Conservation (phyloP, 2,329 filamentous ascomycete genomes). For the Botrytis galanthina region DNA sequence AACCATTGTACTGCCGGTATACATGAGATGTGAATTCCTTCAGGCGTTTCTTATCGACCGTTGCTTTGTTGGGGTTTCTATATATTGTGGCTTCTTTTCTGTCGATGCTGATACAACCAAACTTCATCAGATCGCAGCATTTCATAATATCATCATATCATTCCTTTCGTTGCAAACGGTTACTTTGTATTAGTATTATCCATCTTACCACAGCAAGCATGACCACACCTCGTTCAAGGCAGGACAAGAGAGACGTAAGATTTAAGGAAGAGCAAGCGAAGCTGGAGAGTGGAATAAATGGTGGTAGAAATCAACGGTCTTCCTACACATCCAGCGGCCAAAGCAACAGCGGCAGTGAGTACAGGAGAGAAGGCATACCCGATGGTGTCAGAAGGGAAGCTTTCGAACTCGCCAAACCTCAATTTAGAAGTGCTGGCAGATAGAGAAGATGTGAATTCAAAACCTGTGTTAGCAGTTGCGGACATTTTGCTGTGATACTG, state of each 20-base stretch:
- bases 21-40: neutral
- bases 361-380: neutral
- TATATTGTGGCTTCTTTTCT: neutral
- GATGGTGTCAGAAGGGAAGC: neutral
- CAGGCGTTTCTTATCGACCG: neutral
- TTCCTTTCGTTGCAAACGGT: neutral
- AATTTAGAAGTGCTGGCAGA: neutral
- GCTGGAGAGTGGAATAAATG: neutral
- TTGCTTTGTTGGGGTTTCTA: neutral
- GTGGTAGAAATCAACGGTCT: neutral
- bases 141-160: neutral
- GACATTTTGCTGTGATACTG: neutral
- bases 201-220: neutral
- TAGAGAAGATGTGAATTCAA: neutral
- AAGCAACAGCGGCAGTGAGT: neutral
- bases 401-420: neutral
- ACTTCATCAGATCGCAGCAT: neutral
- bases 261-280: neutral
- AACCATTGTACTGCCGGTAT: neutral
- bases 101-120: neutral
- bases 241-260: neutral
- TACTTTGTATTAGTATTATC: neutral
- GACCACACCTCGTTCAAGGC: accelerated
- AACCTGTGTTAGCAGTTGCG: neutral
- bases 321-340: neutral